Evolutionary conservation across 2,329 filamentous ascomycete genomes (phyloP).

Genomic region (Escovopsis sp.): DNA sequence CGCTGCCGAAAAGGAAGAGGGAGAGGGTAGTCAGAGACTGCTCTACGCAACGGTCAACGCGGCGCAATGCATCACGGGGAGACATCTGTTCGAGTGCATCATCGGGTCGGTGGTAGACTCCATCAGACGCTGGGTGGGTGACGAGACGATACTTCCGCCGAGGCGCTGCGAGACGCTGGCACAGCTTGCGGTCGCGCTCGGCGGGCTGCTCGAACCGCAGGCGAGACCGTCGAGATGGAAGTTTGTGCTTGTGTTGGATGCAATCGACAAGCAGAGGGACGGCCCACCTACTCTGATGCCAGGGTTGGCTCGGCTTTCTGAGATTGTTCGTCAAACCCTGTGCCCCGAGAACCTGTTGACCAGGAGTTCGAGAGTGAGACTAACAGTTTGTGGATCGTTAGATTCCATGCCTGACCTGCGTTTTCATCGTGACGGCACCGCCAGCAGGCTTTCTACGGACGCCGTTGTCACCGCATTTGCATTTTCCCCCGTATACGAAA

Average conservation of each 20-base stretch:
- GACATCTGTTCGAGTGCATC: slow-evolving; percentile 63
- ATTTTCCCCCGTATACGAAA: slow-evolving; percentile 76
- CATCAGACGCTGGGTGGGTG: slow-evolving; percentile 19
- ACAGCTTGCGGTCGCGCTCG: slow-evolving; percentile 58
- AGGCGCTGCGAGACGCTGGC: slow-evolving; percentile 68
- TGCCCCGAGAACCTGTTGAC: too few species aligned
- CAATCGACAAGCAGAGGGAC: slow-evolving; percentile 72
- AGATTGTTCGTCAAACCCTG: slow-evolving; percentile 44
- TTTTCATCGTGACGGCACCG: slow-evolving; percentile 64
- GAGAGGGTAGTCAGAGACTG: slow-evolving; percentile 16
- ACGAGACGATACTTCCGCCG: slow-evolving; percentile 19
- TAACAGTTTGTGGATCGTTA: slow-evolving; percentile 19
- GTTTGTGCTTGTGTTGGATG: slow-evolving; percentile 78
- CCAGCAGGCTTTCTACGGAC: slow-evolving; percentile 55
- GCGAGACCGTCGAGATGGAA: slow-evolving; percentile 29
- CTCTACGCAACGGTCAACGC: slow-evolving; percentile 51
- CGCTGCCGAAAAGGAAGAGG: slow-evolving; percentile 5
- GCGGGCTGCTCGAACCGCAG: slow-evolving; percentile 38
- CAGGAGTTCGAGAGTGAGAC: background rate
- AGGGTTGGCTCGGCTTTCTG: slow-evolving; percentile 66
- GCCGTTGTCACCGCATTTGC: slow-evolving; percentile 57
- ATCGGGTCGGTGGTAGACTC: slow-evolving; percentile 42
- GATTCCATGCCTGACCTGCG: slow-evolving; percentile 63
- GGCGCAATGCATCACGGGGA: slow-evolving; percentile 60
- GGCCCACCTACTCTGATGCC: slow-evolving; percentile 64